These are phyloP conservation scores for Citrullus amarus DNA, from an alignment of 306 rosid species.

Conservation along the genomic window DNA sequence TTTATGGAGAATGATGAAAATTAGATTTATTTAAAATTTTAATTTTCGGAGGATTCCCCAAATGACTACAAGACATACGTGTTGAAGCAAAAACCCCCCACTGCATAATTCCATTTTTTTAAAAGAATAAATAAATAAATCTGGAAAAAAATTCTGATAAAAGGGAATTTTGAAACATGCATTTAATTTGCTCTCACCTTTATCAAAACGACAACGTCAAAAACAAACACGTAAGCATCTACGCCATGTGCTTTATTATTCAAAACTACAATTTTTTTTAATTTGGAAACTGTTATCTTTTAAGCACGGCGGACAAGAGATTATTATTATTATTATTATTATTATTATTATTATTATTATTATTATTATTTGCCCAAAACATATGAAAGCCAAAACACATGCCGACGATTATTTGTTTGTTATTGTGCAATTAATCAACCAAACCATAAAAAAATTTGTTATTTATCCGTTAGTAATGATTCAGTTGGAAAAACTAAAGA, in stretches of 20 bases:
- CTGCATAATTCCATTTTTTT: neutral
- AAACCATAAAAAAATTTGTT: neutral
- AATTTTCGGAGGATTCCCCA: neutral
- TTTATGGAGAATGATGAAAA: neutral
- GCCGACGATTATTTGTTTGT: slow-evolving; percentile 13
- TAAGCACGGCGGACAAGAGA: neutral
- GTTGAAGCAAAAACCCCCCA: neutral
- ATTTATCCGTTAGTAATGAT: neutral
- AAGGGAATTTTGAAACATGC: slow-evolving; percentile 3
- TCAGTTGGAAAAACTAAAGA: neutral
- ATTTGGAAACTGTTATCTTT: neutral
- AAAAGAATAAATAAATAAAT: neutral
- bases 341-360: too few species aligned
- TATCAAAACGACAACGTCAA: neutral
- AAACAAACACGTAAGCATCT: slow-evolving; percentile 5
- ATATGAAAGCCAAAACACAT: slow-evolving; percentile 1
- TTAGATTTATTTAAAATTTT: neutral
- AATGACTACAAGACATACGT: neutral
- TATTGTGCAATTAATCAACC: neutral
- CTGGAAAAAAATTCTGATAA: neutral
- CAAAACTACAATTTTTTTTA: neutral
- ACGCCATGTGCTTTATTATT: slow-evolving; percentile 3
- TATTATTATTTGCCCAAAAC: neutral
- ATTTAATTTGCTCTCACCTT: neutral
- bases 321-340: neutral